Conservation (phyloP, 2,329 filamentous ascomycete species). For the Lasiodiplodia hormozganensis region DNA sequence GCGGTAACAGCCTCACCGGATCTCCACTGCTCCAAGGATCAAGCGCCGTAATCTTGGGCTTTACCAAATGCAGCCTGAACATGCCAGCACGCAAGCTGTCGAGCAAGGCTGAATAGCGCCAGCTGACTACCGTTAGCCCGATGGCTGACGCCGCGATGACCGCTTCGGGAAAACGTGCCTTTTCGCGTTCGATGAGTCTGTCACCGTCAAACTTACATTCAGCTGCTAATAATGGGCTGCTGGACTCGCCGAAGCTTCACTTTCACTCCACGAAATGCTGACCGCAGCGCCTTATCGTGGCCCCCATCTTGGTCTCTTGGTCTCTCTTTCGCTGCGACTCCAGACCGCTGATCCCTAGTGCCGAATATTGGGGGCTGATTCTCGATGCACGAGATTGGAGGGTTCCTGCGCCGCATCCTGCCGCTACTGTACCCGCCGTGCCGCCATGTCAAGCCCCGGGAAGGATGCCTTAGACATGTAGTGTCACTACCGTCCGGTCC, state of each 20-base stretch:
- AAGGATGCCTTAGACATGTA: neutral
- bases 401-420: slow-evolving; percentile 17
- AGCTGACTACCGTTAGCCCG: slow-evolving; percentile 9
- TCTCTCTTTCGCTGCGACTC: neutral
- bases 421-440: neutral
- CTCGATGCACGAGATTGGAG: slow-evolving; percentile 7
- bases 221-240: neutral
- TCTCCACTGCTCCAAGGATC: neutral
- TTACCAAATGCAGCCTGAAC: slow-evolving; percentile 5
- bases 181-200: neutral
- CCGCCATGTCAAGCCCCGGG: neutral
- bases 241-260: neutral
- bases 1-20: neutral
- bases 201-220: neutral
- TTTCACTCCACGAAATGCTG: no score
- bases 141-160: slow-evolving; percentile 2
- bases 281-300: neutral
- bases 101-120: neutral
- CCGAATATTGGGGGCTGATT: slow-evolving; percentile 5
- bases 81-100: neutral
- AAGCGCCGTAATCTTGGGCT: neutral
- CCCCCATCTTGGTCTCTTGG: neutral
- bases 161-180: neutral
- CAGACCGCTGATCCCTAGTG: slow-evolving; percentile 9
- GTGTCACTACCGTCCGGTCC: neutral